These are phyloP conservation scores for Monosporascus sp. DNA, from an alignment of 2,329 filamentous ascomycete species.

Conservation along the genomic window DNA sequence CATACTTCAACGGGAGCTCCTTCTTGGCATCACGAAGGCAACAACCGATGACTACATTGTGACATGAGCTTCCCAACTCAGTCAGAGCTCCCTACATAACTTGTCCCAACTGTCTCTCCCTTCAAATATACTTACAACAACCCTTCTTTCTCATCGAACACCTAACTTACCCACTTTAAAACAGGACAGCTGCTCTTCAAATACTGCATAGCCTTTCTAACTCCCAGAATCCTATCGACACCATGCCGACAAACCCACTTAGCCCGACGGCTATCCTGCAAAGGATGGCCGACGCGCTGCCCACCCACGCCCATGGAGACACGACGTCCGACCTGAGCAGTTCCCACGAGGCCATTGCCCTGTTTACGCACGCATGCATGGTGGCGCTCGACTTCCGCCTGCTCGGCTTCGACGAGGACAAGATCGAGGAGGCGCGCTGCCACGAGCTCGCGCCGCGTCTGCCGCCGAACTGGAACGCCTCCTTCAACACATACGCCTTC, in stretches of 20 bases:
- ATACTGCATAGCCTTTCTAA: too few species aligned
- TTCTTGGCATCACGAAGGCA: background rate
- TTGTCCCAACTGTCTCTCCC: too few species aligned
- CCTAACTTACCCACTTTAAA: too few species aligned
- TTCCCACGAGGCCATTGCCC: constrained; percentile 75
- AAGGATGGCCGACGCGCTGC: constrained; percentile 55
- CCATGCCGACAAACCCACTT: constrained; percentile 31
- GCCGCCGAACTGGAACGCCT: constrained; percentile 74
- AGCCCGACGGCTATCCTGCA: constrained; percentile 42
- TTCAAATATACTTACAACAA: too few species aligned
- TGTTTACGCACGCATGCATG: constrained; percentile 82
- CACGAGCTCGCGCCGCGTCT: constrained; percentile 56
- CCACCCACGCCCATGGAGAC: constrained; percentile 47
- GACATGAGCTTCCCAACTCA: too few species aligned
- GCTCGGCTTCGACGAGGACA: constrained; percentile 77
- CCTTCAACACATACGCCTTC: constrained; percentile 68
- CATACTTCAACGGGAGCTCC: too few species aligned
- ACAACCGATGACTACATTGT: background rate
- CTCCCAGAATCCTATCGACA: background rate
- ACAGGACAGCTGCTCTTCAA: too few species aligned
- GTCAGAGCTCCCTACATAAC: too few species aligned
- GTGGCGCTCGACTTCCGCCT: constrained; percentile 73
- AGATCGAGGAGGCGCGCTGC: constrained; percentile 58
- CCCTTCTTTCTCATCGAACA: too few species aligned
- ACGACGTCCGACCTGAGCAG: constrained; percentile 59